Evolutionary conservation across 2,329 filamentous ascomycete genomes (phyloP), one percentile per base, ranked within the genome.

Genomic region (Clonostachys rhizophaga): DNA sequence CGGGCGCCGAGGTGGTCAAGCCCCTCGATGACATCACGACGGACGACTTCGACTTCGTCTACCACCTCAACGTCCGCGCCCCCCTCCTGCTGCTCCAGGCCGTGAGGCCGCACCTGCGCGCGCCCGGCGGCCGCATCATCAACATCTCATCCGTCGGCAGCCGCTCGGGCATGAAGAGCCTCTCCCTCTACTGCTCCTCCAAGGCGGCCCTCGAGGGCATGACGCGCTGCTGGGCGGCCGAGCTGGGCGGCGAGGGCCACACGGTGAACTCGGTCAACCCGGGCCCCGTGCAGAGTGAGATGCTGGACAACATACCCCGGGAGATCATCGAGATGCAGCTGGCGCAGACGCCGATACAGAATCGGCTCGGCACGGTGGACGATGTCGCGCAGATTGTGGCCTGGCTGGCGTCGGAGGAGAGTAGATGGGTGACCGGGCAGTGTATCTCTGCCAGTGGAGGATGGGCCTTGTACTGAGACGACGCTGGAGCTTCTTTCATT

Each of bases 231-330:
- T 79, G 79, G 72, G 81, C 83, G 0, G 68, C 69, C 0, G 81
- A 86, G 60, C 63, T 85, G 9, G 81, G 81, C 0, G 57, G 50
- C 5, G 62, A 71, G 48, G 79, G 81, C 1, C 78, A 78, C 49
- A 84, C 81, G 1, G 81, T 83, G 24, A 86, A 86, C 52, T 69
- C 72, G 1, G 74, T 86, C 3, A 75, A 74, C 17, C 79, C 81
- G 0, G 82, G 82, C 0, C 79, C 81, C 0, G 75, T 82, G 6
- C 62, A 75, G 60, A 82, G 71, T 33, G 78, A 81, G 8, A 74
- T 86, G 71, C 57, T 83, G 20, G 72, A 74, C 14, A 68, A 74
- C 14, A 74, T 81, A 12, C 72, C 74, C 1, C 57, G 65, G 46
- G 70, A 73, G 1, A 63, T 79, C 12, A 62, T 79, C 3, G 67